Percentiles rank a stretch among this genome's conserved stretches.
Evolutionary conservation across 495 filamentous ascomycete genomes (phyloP).

Genomic region (Aspergillus egyptiacus): DNA sequence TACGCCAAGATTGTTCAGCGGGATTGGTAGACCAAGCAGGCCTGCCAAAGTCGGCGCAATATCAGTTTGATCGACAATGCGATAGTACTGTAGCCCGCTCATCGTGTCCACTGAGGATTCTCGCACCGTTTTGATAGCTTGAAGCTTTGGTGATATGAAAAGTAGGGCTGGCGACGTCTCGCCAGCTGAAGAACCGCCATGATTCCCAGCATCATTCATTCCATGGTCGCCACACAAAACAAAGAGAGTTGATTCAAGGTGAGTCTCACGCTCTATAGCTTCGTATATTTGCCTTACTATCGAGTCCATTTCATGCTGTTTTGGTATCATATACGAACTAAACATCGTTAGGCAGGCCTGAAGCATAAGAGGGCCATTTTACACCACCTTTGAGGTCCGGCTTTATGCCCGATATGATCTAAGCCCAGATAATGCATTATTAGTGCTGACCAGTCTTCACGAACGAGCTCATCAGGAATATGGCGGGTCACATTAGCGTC

Average conservation of each 20-base stretch:
- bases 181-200: conserved; percentile 85
- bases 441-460: conserved; percentile 85
- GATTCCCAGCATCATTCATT: conserved; percentile 98
- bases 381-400: conserved; percentile 73
- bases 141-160: conserved; percentile 85
- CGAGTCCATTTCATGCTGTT: conserved; percentile 90
- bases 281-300: conserved; percentile 71
- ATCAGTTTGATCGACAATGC: conserved; percentile 83
- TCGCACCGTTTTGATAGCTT: conserved; percentile 40
- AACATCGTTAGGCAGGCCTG: conserved; percentile 12
- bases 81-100: conserved; percentile 71
- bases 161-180: conserved; percentile 91
- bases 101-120: conserved; percentile 37
- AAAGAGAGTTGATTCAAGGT: conserved; percentile 73
- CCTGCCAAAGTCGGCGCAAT: conserved; percentile 85
- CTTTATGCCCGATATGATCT: conserved; percentile 96
- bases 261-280: conserved; percentile 60
- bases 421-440: conserved; percentile 93
- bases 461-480: conserved; percentile 64
- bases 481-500: conserved; percentile 97
- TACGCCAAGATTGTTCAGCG: conserved; percentile 86
- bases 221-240: conserved; percentile 92
- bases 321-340: conserved; percentile 84
- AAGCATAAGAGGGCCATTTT: not conserved
- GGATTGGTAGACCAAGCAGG: conserved; percentile 79